A percentile compares a stretch with the other conserved stretches of the same genome.
Conservation (phyloP, 176 grass and related monocot species). For the Olyra latifolia region DNA sequence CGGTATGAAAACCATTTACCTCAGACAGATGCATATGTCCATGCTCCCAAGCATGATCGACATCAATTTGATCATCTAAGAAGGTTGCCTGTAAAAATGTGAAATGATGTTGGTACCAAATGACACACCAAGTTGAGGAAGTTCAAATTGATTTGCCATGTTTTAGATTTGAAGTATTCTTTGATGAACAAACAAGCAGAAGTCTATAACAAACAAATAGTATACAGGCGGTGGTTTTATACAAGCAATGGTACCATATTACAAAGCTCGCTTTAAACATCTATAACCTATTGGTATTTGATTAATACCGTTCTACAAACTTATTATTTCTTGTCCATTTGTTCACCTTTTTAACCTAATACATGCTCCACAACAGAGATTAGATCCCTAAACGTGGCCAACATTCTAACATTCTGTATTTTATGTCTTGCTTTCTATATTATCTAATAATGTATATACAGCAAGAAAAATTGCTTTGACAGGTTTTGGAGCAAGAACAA, state of each 20-base stretch:
- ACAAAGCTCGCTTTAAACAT: neutral
- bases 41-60: slow-evolving; percentile 74
- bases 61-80: slow-evolving; percentile 74
- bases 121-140: slow-evolving; percentile 14
- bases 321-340: neutral
- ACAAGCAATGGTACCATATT: neutral
- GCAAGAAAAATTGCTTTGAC: neutral
- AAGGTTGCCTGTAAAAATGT: slow-evolving; percentile 81
- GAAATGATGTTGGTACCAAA: slow-evolving; percentile 29
- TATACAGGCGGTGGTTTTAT: neutral
- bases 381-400: neutral
- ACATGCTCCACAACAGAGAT: neutral
- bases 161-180: slow-evolving; percentile 19
- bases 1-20: slow-evolving; percentile 42
- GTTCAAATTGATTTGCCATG: neutral
- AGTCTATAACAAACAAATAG: neutral
- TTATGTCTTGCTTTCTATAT: neutral
- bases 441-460: neutral
- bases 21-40: slow-evolving; percentile 92
- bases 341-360: neutral
- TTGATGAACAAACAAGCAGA: slow-evolving; percentile 17
- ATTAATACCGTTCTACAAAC: neutral
- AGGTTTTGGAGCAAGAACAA: neutral
- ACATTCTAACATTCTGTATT: neutral
- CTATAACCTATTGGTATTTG: neutral